Evolutionary conservation across 1,284 basidiomycete genomes (phyloP).

Genomic region (Sanghuangporus baumii): DNA sequence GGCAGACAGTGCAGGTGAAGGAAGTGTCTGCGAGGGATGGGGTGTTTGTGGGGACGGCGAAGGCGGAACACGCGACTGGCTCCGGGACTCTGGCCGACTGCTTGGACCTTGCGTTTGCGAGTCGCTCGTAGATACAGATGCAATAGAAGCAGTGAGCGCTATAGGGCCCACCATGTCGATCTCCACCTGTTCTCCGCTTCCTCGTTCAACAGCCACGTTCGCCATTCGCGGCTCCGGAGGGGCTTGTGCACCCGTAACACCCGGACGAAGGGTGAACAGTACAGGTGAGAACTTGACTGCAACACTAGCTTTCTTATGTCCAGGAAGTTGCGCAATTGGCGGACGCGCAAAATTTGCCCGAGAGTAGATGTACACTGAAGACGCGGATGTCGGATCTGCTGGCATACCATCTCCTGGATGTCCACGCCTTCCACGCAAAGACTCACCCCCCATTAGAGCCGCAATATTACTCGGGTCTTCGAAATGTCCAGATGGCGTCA

Average conservation of each 20-base stretch:
- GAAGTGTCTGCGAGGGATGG: constrained; percentile 25
- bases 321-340: constrained; percentile 92
- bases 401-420: constrained; percentile 34
- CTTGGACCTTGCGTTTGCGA: background rate
- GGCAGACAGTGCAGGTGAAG: constrained; percentile 57
- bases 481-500: constrained; percentile 95
- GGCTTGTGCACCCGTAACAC: constrained; percentile 39
- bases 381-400: constrained; percentile 33
- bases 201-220: constrained; percentile 64
- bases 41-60: constrained; percentile 18
- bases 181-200: constrained; percentile 59
- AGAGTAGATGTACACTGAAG: constrained; percentile 93
- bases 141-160: constrained; percentile 17
- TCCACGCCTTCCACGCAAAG: constrained; percentile 49
- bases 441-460: constrained; percentile 27
- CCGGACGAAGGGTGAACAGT: constrained; percentile 79
- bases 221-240: constrained; percentile 44
- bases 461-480: constrained; percentile 74
- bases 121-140: background rate
- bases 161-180: constrained; percentile 32
- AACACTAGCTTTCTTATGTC: constrained; percentile 92
- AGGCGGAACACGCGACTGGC: constrained; percentile 19
- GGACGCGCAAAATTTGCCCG: constrained; percentile 88
- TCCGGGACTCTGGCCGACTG: background rate
- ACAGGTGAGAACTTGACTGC: constrained; percentile 93